Evolutionary conservation across 805 yeast genomes (phyloP).

Genomic region (Clavispora vitiphila): DNA sequence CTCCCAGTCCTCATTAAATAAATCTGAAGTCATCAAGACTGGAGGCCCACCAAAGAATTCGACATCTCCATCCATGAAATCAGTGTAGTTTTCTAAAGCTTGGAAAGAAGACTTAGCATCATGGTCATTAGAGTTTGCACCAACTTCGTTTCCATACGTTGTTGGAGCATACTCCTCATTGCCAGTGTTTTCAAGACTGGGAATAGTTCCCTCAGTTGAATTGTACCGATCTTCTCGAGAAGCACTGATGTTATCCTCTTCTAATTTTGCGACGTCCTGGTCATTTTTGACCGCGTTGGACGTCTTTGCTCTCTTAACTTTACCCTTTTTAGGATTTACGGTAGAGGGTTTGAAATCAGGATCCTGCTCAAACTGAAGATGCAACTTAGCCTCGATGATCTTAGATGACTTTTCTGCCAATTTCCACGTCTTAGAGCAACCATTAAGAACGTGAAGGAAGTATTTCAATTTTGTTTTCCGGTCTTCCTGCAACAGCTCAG

Average conservation of each 20-base stretch:
- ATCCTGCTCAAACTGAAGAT: conserved; percentile 18
- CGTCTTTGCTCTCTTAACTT: neutral
- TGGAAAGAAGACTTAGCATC: neutral
- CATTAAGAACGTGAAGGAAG: conserved; percentile 36
- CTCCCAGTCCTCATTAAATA: conserved; percentile 46
- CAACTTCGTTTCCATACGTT: too few relatives aligned
- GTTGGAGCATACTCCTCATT: too few relatives aligned
- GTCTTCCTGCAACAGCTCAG: conserved; percentile 20
- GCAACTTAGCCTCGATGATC: conserved; percentile 31
- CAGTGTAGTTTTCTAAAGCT: neutral
- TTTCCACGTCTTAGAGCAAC: conserved; percentile 44
- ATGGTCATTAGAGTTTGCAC: neutral
- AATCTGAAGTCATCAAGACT: conserved; percentile 46
- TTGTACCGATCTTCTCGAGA: too few relatives aligned
- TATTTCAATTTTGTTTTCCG: conserved; percentile 28
- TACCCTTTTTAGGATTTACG: conserved; percentile 1
- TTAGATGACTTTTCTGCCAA: conserved; percentile 42
- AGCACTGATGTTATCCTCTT: neutral
- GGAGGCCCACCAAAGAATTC: conserved; percentile 51
- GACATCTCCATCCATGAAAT: conserved; percentile 18
- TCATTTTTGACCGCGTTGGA: neutral
- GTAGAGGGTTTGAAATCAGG: conserved; percentile 5
- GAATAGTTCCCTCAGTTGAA: neutral
- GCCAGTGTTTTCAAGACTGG: neutral
- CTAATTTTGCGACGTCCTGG: conserved; percentile 1